Evolutionary conservation across 1,139 yeast genomes (phyloP).

Genomic region (Yamadazyma taylorii): DNA sequence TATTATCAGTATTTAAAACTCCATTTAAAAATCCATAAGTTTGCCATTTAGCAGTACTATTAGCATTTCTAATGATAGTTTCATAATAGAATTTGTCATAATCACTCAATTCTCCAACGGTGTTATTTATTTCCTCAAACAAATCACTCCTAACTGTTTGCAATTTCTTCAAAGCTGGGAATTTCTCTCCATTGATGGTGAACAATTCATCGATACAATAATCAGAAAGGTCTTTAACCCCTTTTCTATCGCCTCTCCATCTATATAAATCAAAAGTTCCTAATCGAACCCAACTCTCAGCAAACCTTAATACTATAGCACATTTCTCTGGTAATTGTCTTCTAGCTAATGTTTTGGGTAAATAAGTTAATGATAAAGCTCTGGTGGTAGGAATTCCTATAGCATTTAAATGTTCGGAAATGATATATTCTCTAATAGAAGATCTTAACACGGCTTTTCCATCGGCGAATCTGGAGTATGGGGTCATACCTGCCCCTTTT

Average conservation of each 20-base stretch:
- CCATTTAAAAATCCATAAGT: slow-evolving; percentile 92
- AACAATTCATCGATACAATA: slow-evolving; percentile 72
- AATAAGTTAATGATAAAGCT: slow-evolving; percentile 67
- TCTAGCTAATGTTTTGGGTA: slow-evolving; percentile 78
- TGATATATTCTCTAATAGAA: slow-evolving; percentile 82
- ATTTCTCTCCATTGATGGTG: slow-evolving; percentile 28
- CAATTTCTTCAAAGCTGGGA: slow-evolving; percentile 33
- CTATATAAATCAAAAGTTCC: slow-evolving; percentile 90
- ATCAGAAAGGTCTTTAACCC: slow-evolving; percentile 63
- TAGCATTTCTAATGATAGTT: slow-evolving; percentile 70
- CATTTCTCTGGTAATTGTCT: slow-evolving; percentile 74
- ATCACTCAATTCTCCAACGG: slow-evolving; percentile 39
- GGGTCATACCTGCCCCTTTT: slow-evolving; percentile 91
- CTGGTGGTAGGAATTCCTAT: slow-evolving; percentile 87
- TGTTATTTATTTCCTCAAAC: slow-evolving; percentile 15
- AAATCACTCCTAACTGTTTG: slow-evolving; percentile 20
- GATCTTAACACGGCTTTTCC: slow-evolving; percentile 93
- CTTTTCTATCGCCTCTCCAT: slow-evolving; percentile 67
- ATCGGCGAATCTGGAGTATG: slow-evolving; percentile 92
- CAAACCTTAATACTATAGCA: slow-evolving; percentile 82
- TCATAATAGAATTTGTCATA: slow-evolving; percentile 76
- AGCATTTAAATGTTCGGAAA: slow-evolving; percentile 78
- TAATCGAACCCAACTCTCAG: slow-evolving; percentile 82
- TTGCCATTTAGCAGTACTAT: slow-evolving; percentile 83
- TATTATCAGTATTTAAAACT: slow-evolving; percentile 91